A percentile compares a stretch with the other conserved stretches of the same genome.
Evolutionary conservation across 2,329 filamentous ascomycete species (phyloP).

Genomic region (Mycosphaerella sp.): DNA sequence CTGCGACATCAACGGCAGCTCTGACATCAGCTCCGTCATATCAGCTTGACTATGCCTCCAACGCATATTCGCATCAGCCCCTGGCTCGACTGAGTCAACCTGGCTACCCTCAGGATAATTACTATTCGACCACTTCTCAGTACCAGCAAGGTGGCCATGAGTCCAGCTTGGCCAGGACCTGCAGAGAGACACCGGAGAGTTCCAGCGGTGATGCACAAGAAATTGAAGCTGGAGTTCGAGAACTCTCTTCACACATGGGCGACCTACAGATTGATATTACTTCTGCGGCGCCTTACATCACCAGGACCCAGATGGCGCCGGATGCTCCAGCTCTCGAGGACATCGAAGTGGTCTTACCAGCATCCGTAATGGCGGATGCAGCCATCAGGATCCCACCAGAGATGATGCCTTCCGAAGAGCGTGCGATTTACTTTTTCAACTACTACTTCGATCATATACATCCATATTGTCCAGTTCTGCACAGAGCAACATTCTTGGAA

Average conservation of each 20-base stretch:
- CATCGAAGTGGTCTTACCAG: conserved; percentile 63
- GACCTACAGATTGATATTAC: conserved; percentile 81
- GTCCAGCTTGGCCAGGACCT: conserved; percentile 20
- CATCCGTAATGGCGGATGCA: conserved; percentile 61
- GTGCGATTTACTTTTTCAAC: conserved; percentile 76
- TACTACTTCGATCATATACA: conserved; percentile 89
- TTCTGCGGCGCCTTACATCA: conserved; percentile 83
- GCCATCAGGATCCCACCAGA: conserved; percentile 85
- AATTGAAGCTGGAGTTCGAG: conserved; percentile 29
- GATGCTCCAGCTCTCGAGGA: conserved; percentile 64
- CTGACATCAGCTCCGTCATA: conserved; percentile 19
- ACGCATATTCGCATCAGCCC: conserved; percentile 15
- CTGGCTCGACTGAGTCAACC: conserved; percentile 12
- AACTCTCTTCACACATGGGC: conserved; percentile 60
- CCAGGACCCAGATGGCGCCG: conserved; percentile 53
- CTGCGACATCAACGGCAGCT: conserved; percentile 5
- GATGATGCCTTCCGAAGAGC: conserved; percentile 84
- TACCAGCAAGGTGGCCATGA: conserved; percentile 19
- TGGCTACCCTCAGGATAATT: conserved; percentile 14
- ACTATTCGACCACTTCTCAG: conserved; percentile 16
- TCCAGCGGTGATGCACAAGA: conserved; percentile 32
- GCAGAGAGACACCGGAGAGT: conserved; percentile 26
- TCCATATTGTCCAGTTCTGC: conserved; percentile 85
- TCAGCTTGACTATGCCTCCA: conserved; percentile 14
- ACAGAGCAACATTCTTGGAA: conserved; percentile 73